phyloP scores from a whole-genome alignment of 257 asterid genomes.

The Solanum habrochaites region DNA sequence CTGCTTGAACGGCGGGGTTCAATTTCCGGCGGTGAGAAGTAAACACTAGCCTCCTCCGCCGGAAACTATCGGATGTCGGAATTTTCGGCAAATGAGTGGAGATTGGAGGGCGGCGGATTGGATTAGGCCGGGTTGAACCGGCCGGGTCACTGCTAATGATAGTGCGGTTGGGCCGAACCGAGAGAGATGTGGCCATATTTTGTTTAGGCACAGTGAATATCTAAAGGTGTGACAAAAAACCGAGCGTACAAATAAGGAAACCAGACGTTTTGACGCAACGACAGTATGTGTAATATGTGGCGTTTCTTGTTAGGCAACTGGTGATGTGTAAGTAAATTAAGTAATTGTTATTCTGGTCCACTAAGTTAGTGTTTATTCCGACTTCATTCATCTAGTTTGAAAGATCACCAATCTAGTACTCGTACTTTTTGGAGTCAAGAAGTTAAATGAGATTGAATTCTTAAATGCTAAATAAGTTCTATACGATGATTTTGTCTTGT shows the following conservation, averaged over 20 bases:
- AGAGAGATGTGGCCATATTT: slow-evolving; percentile 64
- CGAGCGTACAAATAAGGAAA: not conserved
- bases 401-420: not conserved
- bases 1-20: slow-evolving; percentile 48
- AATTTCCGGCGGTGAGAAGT: slow-evolving; percentile 29
- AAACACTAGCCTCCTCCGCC: slow-evolving; percentile 12
- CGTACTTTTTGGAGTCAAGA: not conserved
- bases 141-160: slow-evolving; percentile 30
- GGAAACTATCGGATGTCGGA: not conserved
- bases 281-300: not conserved
- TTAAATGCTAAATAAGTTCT: not conserved
- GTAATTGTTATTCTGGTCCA: not conserved
- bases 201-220: not conserved
- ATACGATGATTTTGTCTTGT: not conserved
- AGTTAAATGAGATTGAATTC: not conserved
- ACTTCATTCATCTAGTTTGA: not conserved
- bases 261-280: not conserved
- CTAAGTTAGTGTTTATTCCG: not conserved
- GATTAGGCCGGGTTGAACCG: slow-evolving; percentile 15
- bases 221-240: not conserved
- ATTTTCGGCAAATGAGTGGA: slow-evolving; percentile 6
- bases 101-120: slow-evolving; percentile 6
- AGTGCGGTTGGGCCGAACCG: slow-evolving; percentile 64
- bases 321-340: not conserved
- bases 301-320: not conserved